A percentile compares a stretch with the other conserved stretches of the same genome.
These are phyloP conservation scores for Rubia tinctorum DNA, from an alignment of 305 asterid genomes.

Conservation along the genomic window DNA sequence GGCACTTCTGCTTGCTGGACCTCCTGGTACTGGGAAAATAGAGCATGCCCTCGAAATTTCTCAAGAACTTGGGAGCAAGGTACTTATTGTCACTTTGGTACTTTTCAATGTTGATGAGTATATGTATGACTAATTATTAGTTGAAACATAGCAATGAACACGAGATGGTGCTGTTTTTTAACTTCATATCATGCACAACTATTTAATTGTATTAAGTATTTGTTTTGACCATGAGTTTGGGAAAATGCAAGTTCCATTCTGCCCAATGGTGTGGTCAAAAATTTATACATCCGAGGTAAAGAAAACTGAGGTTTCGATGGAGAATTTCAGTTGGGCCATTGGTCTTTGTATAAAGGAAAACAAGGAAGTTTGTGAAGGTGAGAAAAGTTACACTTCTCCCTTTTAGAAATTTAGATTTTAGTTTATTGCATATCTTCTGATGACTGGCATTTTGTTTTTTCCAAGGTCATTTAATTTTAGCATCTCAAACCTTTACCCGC, in stretches of 20 bases:
- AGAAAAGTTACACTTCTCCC: slow-evolving; percentile 36
- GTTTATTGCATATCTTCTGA: not conserved
- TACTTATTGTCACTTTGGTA: not conserved
- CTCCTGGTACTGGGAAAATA: slow-evolving; percentile 98
- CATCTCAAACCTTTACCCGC: not conserved
- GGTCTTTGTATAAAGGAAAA: slow-evolving; percentile 49
- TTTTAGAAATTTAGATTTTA: not conserved
- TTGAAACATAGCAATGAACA: not conserved
- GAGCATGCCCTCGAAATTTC: slow-evolving; percentile 94
- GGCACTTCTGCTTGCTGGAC: slow-evolving; percentile 81
- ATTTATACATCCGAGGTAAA: slow-evolving; percentile 97
- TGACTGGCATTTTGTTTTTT: not conserved
- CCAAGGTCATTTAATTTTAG: not conserved
- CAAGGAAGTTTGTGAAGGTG: slow-evolving; percentile 98
- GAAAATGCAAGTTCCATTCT: slow-evolving; percentile 73
- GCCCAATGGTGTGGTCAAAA: slow-evolving; percentile 99
- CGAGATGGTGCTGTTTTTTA: not conserved
- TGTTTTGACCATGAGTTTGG: not conserved
- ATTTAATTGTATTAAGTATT: not conserved
- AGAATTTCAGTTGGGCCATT: too few species aligned
- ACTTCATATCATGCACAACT: not conserved
- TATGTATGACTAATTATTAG: not conserved
- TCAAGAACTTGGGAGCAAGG: slow-evolving; percentile 31
- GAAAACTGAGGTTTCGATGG: slow-evolving; percentile 23
- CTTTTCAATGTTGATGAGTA: not conserved